Evolutionary conservation across 805 yeast genomes (phyloP), one percentile per base, ranked within the genome.

Genomic region (Wickerhamiella hasegawae): DNA sequence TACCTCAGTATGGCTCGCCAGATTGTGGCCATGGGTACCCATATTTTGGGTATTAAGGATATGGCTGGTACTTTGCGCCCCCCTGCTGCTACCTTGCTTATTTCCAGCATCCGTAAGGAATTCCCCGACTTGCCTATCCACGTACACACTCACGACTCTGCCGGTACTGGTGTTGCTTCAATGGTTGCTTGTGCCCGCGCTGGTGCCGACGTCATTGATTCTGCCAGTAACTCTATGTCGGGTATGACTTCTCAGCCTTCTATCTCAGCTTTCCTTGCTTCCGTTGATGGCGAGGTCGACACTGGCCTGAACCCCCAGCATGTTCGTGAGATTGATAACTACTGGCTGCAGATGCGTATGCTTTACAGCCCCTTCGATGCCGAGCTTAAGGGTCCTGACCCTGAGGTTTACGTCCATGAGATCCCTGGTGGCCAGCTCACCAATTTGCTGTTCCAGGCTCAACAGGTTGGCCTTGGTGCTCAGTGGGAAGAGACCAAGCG

Each of bases 21-120:
- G 52, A 75, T 90, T 52, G 95, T 90, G 40, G 66, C 63, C 42
- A 75, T 85, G 82, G 99, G 99, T 51, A 87, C 97, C 34, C 98
- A 90, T 60, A 70, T 90, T 51, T 68, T 90, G 49, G 98, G 97
- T 63, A 90, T 90, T 57, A 90, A 90, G 64, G 99, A 90, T 65
- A 90, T 90, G 99, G 99, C 99, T 39, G 99, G 99, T 66, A 87
- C 97, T 45, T 60, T 90, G 65, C 85, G 87, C 62, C 98, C 99
- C 42, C 65, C 72, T 41, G 98, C 98, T 42, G 98, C 98, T 31
- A 72, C 68, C 33, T 47, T 76, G 36, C 73, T 90, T 55, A 71
- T 90, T 48, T 73, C 85, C 41, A 64, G 81, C 20, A 73, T 90
- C 49, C 75, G 98, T 63, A 72, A 69, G 41, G 76, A 71, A 60